These are phyloP conservation scores for Chalara sp. DNA, from an alignment of 2,329 filamentous ascomycete species.

Conservation along the genomic window DNA sequence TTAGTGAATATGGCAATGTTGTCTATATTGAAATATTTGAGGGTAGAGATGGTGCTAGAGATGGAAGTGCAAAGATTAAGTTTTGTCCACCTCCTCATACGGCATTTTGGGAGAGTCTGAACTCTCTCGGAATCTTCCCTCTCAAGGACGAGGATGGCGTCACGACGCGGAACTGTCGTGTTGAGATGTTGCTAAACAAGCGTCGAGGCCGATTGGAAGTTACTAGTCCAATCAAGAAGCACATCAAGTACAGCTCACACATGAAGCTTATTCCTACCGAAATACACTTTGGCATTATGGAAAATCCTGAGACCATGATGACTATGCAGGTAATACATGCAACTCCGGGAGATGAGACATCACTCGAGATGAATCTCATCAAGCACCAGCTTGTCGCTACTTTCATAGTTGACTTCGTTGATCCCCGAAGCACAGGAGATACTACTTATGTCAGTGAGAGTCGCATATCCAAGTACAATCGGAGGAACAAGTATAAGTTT, in stretches of 20 bases:
- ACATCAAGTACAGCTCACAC: slow-evolving; percentile 25
- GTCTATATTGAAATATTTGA: slow-evolving; percentile 50
- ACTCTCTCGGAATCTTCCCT: slow-evolving; percentile 13
- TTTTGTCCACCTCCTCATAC: slow-evolving; percentile 50
- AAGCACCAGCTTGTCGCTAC: slow-evolving; percentile 33
- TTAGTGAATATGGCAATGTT: slow-evolving; percentile 46
- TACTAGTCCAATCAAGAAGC: slow-evolving; percentile 26
- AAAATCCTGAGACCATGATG: slow-evolving; percentile 49
- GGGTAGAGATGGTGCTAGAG: slow-evolving; percentile 30
- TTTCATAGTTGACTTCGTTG: slow-evolving; percentile 30
- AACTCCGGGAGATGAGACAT: slow-evolving; percentile 17
- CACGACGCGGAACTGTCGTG: background rate
- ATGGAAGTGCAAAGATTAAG: slow-evolving; percentile 39
- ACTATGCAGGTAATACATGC: slow-evolving; percentile 41
- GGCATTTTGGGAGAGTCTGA: slow-evolving; percentile 42
- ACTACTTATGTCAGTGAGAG: slow-evolving; percentile 3
- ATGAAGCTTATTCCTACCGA: slow-evolving; percentile 37
- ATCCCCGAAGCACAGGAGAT: slow-evolving; percentile 17
- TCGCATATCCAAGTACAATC: slow-evolving; percentile 10
- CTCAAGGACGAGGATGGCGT: slow-evolving; percentile 11
- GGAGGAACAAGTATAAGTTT: slow-evolving; percentile 27
- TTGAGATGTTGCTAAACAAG: slow-evolving; percentile 4
- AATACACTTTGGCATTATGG: slow-evolving; percentile 57
- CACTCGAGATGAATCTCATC: slow-evolving; percentile 34
- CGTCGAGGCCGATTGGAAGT: slow-evolving; percentile 10